Evolutionary conservation across 495 filamentous ascomycete species (phyloP).

Genomic region (Halenospora varia): DNA sequence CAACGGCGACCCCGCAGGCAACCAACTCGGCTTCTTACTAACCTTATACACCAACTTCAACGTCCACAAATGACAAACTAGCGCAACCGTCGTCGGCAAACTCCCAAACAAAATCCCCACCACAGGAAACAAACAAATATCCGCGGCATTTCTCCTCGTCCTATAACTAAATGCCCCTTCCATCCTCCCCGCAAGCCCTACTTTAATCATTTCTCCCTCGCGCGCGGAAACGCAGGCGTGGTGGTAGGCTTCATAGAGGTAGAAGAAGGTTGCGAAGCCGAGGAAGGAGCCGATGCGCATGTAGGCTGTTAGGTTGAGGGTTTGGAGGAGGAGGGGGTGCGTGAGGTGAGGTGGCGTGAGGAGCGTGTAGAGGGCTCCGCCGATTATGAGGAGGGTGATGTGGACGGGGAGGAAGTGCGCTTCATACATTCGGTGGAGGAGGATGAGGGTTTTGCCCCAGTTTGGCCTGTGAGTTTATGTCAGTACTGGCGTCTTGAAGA

Average conservation of each 20-base stretch:
- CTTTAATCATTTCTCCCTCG: slow-evolving; percentile 59
- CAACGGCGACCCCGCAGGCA: not conserved
- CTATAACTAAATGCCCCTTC: slow-evolving; percentile 55
- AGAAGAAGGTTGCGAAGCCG: slow-evolving; percentile 54
- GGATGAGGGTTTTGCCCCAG: slow-evolving; percentile 39
- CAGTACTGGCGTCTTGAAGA: slow-evolving; percentile 44
- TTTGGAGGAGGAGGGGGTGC: slow-evolving; percentile 39
- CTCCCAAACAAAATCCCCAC: slow-evolving; percentile 59
- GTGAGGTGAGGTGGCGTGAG: slow-evolving; percentile 48
- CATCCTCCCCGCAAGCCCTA: slow-evolving; percentile 53
- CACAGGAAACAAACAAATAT: slow-evolving; percentile 57
- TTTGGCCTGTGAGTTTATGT: slow-evolving; percentile 53
- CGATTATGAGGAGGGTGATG: slow-evolving; percentile 54
- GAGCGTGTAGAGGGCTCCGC: slow-evolving; percentile 51
- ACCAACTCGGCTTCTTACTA: slow-evolving; percentile 55
- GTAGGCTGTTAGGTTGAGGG: slow-evolving; percentile 52
- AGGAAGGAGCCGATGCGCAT: slow-evolving; percentile 54
- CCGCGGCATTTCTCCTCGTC: slow-evolving; percentile 20
- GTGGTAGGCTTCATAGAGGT: slow-evolving; percentile 61
- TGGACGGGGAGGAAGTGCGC: slow-evolving; percentile 67
- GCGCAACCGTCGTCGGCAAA: slow-evolving; percentile 57
- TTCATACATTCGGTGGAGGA: slow-evolving; percentile 62
- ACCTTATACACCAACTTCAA: slow-evolving; percentile 61
- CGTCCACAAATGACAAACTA: slow-evolving; percentile 64
- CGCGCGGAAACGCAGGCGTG: slow-evolving; percentile 45